Evolutionary conservation across 108 stramenopile species (phyloP).

Genomic region (Nitzschia putrida): DNA sequence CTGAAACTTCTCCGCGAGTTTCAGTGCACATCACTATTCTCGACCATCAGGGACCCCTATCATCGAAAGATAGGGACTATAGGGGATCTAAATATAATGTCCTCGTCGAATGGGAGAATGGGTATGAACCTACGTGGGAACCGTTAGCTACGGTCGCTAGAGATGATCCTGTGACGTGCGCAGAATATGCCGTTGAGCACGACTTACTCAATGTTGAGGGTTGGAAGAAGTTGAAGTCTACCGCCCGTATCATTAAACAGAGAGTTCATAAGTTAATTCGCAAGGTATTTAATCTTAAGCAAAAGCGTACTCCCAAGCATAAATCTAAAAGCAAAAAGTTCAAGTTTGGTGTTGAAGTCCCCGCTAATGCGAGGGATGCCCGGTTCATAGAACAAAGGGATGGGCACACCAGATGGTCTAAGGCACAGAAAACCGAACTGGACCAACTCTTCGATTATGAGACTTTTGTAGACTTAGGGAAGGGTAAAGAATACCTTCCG

Average conservation of each 20-base stretch:
- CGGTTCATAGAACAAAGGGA: too few species aligned
- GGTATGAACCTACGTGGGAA: too few species aligned
- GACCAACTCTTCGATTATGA: too few species aligned
- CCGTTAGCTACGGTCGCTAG: too few species aligned
- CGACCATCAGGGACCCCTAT: conserved; percentile 22
- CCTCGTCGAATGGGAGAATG: conserved; percentile 12
- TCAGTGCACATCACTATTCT: too few species aligned
- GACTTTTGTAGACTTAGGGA: too few species aligned
- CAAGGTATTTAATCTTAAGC: not conserved
- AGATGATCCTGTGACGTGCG: conserved; percentile 31
- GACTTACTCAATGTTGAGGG: conserved; percentile 36
- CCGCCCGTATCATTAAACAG: not conserved
- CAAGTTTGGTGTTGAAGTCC: conserved; percentile 38
- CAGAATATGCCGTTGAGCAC: conserved; percentile 34
- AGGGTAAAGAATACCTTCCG: too few species aligned
- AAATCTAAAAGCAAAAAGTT: not conserved
- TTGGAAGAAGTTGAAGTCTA: conserved; percentile 37
- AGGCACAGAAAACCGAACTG: too few species aligned
- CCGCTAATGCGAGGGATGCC: conserved; percentile 22
- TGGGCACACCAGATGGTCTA: too few species aligned
- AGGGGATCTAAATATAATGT: conserved; percentile 11
- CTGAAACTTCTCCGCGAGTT: too few species aligned
- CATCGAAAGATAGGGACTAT: not conserved
- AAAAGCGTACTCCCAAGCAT: too few species aligned
- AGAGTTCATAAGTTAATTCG: not conserved